phyloP scores from a whole-genome alignment of 345 rosid species.

The Populus simonii region DNA sequence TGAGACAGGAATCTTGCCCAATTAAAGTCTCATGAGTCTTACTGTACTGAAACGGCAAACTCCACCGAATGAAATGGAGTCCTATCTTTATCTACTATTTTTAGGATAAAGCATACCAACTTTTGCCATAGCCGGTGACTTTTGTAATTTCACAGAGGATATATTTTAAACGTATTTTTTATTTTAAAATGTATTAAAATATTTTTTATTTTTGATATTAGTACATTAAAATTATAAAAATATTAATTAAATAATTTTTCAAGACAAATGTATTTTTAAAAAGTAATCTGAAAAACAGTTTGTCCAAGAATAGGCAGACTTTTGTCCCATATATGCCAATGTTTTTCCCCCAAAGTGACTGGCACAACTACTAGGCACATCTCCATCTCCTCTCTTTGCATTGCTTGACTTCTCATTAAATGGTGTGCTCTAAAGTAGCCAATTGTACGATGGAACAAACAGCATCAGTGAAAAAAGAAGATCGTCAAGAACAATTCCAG shows the following conservation, averaged over 20 bases:
- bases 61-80: conserved; percentile 11
- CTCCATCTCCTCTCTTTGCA: background rate
- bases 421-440: background rate
- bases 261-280: too few relatives aligned
- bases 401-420: background rate
- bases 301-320: background rate
- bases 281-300: too few relatives aligned
- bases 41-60: conserved; percentile 32
- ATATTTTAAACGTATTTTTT: too few relatives aligned
- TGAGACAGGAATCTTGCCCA: conserved; percentile 50
- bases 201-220: too few relatives aligned
- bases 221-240: too few relatives aligned
- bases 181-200: too few relatives aligned
- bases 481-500: background rate
- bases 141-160: too few relatives aligned
- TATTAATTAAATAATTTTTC: too few relatives aligned
- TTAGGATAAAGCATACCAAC: conserved; percentile 27
- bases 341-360: background rate
- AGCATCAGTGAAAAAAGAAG: background rate
- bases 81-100: conserved; percentile 10
- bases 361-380: background rate
- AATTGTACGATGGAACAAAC: background rate
- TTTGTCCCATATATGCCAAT: background rate
- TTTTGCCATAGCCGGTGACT: conserved; percentile 10
- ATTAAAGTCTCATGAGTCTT: conserved; percentile 32